Percentiles rank a stretch among this genome's conserved stretches.
phyloP scores from a whole-genome alignment of 1,284 basidiomycete genomes.

The Earliella scabrosa region DNA sequence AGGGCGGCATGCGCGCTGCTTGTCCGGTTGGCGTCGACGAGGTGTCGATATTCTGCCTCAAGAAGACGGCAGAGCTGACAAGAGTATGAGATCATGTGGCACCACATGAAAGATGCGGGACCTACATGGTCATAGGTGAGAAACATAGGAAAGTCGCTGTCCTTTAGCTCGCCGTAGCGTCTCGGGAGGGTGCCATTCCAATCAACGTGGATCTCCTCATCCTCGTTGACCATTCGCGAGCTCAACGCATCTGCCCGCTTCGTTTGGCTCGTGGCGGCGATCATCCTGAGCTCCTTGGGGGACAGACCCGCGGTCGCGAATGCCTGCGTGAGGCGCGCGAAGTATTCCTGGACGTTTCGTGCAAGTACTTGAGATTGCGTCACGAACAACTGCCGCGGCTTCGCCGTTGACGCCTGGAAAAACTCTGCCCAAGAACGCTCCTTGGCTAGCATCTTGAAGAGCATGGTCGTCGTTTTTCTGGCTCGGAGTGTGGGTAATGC shows the following conservation, averaged over 20 bases:
- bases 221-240: conserved; percentile 47
- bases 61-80: conserved; percentile 7
- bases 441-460: conserved; percentile 67
- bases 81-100: too few relatives aligned
- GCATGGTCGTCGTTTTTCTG: conserved; percentile 76
- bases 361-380: conserved; percentile 70
- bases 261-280: conserved; percentile 24
- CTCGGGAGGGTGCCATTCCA: conserved; percentile 51
- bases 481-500: neutral
- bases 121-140: conserved; percentile 63
- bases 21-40: neutral
- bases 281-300: conserved; percentile 39
- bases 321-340: conserved; percentile 52
- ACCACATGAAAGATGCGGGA: conserved; percentile 3
- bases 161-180: conserved; percentile 57
- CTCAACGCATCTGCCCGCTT: conserved; percentile 37
- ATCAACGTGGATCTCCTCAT: conserved; percentile 51
- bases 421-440: conserved; percentile 50
- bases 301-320: conserved; percentile 41
- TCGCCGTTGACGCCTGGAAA: conserved; percentile 29
- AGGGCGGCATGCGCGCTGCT: neutral
- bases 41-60: conserved; percentile 11
- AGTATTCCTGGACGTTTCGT: conserved; percentile 67
- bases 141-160: conserved; percentile 72
- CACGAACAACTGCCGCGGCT: conserved; percentile 70